phyloP scores from a whole-genome alignment of 495 filamentous ascomycete genomes.

The Penicillium alfredii region DNA sequence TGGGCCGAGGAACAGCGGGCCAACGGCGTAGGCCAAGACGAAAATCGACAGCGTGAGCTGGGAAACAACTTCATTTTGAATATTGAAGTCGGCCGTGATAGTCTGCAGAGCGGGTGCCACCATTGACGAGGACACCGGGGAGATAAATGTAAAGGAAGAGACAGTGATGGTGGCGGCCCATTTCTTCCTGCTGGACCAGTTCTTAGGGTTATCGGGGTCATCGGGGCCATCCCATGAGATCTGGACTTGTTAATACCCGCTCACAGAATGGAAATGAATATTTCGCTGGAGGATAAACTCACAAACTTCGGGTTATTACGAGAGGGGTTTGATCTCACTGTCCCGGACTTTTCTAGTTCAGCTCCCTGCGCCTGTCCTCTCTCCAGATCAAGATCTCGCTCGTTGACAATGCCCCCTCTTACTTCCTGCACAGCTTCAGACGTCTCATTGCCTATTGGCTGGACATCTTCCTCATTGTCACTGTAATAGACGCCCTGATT shows the following conservation, averaged over 20 bases:
- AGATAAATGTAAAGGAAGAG: slow-evolving; percentile 65
- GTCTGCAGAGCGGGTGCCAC: slow-evolving; percentile 59
- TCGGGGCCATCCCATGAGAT: slow-evolving; percentile 52
- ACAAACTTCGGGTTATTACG: slow-evolving; percentile 25
- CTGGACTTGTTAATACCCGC: slow-evolving; percentile 15
- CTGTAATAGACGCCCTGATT: slow-evolving; percentile 36
- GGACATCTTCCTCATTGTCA: slow-evolving; percentile 16
- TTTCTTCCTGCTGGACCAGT: slow-evolving; percentile 52
- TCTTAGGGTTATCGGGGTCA: slow-evolving; percentile 54
- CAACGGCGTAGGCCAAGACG: slow-evolving; percentile 67
- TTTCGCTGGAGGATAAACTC: neutral
- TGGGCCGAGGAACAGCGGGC: slow-evolving; percentile 64
- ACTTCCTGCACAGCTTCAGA: slow-evolving; percentile 24
- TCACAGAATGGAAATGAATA: neutral
- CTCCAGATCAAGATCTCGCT: slow-evolving; percentile 30
- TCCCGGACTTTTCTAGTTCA: slow-evolving; percentile 22
- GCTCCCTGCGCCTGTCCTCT: slow-evolving; percentile 7
- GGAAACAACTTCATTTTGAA: slow-evolving; percentile 48
- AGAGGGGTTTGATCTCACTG: slow-evolving; percentile 15
- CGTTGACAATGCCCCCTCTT: slow-evolving; percentile 24
- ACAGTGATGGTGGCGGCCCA: slow-evolving; percentile 57
- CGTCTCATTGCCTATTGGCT: too few species aligned
- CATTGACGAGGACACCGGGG: slow-evolving; percentile 65
- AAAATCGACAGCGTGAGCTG: slow-evolving; percentile 66
- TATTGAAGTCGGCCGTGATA: slow-evolving; percentile 55